Conservation (phyloP, 2,329 filamentous ascomycete species). For the Stachybotrys chartarum region DNA sequence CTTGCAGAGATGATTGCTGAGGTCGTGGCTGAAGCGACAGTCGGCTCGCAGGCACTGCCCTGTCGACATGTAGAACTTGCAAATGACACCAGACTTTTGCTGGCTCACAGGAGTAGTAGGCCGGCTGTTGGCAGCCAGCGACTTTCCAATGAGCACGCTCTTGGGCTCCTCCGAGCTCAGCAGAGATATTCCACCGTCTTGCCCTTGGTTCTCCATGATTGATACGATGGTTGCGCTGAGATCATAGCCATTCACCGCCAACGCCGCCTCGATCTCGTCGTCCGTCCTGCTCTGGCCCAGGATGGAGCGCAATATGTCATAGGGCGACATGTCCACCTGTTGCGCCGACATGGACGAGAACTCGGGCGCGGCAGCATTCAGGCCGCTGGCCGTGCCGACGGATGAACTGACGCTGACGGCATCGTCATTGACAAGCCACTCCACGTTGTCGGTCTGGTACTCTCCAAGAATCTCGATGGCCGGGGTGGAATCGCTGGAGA, state of each 20-base stretch:
- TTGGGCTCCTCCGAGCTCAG: slow-evolving; percentile 46
- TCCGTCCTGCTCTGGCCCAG: slow-evolving; percentile 83
- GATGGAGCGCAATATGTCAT: slow-evolving; percentile 95
- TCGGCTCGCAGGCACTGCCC: slow-evolving; percentile 95
- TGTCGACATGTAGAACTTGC: slow-evolving; percentile 93
- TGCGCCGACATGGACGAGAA: slow-evolving; percentile 54
- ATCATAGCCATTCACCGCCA: slow-evolving; percentile 87
- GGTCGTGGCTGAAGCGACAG: slow-evolving; percentile 93
- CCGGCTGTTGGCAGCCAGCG: slow-evolving; percentile 68
- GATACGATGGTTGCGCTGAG: slow-evolving; percentile 84
- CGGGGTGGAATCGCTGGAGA: slow-evolving; percentile 73
- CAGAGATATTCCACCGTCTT: slow-evolving; percentile 23
- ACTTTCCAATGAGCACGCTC: slow-evolving; percentile 80
- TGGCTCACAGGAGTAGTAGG: slow-evolving; percentile 71
- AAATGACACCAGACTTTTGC: slow-evolving; percentile 80
- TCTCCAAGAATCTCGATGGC: slow-evolving; percentile 84
- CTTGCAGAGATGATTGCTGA: slow-evolving; percentile 97
- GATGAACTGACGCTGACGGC: slow-evolving; percentile 74
- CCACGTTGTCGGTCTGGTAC: slow-evolving; percentile 87
- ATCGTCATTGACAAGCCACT: slow-evolving; percentile 93
- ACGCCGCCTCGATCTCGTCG: slow-evolving; percentile 87
- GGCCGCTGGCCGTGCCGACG: slow-evolving; percentile 56
- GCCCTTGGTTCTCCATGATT: slow-evolving; percentile 68
- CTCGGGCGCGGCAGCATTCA: slow-evolving; percentile 77
- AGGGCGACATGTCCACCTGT: slow-evolving; percentile 89